A percentile compares a stretch with the other conserved stretches of the same genome.
phyloP scores from a whole-genome alignment of 176 grass and related monocot genomes.

The Luzula sylvatica region DNA sequence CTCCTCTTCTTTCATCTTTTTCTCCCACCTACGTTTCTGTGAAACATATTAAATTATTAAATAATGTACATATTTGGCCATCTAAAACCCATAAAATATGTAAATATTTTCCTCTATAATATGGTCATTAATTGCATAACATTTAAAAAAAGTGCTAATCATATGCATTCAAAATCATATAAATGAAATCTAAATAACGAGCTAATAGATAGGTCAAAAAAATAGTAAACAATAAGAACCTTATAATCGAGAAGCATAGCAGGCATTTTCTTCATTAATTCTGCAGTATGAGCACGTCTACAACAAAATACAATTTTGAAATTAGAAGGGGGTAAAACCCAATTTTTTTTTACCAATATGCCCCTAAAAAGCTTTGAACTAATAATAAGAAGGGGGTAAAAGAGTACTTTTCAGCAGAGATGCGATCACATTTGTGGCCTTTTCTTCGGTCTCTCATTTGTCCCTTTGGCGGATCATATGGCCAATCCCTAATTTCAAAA shows the following conservation, averaged over 20 bases:
- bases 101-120: too few species aligned
- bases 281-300: conserved; percentile 31
- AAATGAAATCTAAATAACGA: background rate
- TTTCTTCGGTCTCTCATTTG: conserved; percentile 40
- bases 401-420: conserved; percentile 35
- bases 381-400: background rate
- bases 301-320: background rate
- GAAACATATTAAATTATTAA: background rate
- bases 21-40: conserved; percentile 87
- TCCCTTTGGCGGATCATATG: conserved; percentile 33
- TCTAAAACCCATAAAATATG: too few species aligned
- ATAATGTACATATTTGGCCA: background rate
- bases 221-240: background rate
- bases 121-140: too few species aligned
- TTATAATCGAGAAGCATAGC: conserved; percentile 30
- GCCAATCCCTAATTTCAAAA: conserved; percentile 29
- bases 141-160: too few species aligned
- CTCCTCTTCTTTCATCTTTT: conserved; percentile 90
- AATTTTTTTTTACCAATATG: background rate
- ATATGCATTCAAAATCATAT: too few species aligned
- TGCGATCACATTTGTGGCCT: conserved; percentile 42
- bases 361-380: background rate
- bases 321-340: background rate
- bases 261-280: conserved; percentile 44
- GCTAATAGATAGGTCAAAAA: background rate